Percentiles rank a stretch among this genome's conserved stretches.
Evolutionary conservation across 1,284 basidiomycete species (phyloP).

Genomic region (Ceratobasidium sp.): DNA sequence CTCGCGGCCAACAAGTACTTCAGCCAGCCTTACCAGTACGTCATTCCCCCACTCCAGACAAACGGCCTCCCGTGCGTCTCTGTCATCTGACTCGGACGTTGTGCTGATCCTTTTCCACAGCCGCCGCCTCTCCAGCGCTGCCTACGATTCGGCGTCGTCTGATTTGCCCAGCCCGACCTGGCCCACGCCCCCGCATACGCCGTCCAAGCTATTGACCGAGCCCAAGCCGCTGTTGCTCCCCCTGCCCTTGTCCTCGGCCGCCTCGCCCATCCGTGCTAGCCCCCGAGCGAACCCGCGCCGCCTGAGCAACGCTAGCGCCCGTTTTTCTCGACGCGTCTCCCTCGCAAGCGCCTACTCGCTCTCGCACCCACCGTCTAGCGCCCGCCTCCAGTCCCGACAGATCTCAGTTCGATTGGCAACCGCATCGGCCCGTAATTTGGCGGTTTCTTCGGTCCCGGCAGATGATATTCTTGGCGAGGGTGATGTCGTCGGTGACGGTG

Average conservation of each 20-base stretch:
- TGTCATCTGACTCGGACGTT: background rate
- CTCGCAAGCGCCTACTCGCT: slow-evolving; percentile 43
- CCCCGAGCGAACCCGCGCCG: slow-evolving; percentile 19
- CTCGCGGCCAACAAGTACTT: slow-evolving; percentile 34
- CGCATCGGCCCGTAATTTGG: slow-evolving; percentile 26
- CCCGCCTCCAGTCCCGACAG: slow-evolving; percentile 50
- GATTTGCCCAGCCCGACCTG: slow-evolving; percentile 38
- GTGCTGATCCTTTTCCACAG: background rate
- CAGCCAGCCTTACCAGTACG: slow-evolving; percentile 35
- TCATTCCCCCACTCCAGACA: slow-evolving; percentile 39
- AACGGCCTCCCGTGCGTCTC: slow-evolving; percentile 7
- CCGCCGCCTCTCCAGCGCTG: slow-evolving; percentile 38
- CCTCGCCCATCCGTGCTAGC: slow-evolving; percentile 37
- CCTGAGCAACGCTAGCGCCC: slow-evolving; percentile 44
- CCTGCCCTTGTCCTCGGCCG: slow-evolving; percentile 17
- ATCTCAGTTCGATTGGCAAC: slow-evolving; percentile 48
- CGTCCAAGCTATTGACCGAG: slow-evolving; percentile 15
- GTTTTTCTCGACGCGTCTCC: slow-evolving; percentile 37
- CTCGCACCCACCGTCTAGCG: slow-evolving; percentile 47
- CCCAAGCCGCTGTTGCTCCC: slow-evolving; percentile 41
- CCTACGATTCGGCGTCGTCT: slow-evolving; percentile 35
- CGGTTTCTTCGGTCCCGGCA: slow-evolving; percentile 52
- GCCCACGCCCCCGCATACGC: slow-evolving; percentile 42
- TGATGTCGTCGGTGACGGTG: slow-evolving; percentile 77
- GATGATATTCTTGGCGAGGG: slow-evolving; percentile 79